Percentiles rank a stretch among this genome's conserved stretches.
Conservation (phyloP, 2,329 filamentous ascomycete species). For the Botrytis fragariae region DNA sequence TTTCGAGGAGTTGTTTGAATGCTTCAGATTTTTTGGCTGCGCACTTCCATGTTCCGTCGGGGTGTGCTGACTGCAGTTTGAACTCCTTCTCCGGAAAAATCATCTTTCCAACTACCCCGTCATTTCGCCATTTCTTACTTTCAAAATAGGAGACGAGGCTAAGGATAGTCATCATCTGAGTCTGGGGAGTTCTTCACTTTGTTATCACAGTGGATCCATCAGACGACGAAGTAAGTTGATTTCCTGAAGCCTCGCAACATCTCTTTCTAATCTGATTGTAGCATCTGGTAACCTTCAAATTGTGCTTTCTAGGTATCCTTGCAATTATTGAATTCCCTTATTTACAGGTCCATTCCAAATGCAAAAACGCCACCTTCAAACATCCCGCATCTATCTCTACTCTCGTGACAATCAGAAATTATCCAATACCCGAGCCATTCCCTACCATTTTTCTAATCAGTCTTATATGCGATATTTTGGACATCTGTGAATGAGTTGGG, state of each 20-base stretch:
- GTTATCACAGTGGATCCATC: background rate
- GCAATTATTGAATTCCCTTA: background rate
- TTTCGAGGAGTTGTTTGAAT: slow-evolving; percentile 11
- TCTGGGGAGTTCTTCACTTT: background rate
- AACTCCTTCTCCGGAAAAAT: background rate
- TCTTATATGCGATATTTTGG: background rate
- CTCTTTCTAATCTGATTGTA: background rate
- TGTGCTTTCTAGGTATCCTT: no score
- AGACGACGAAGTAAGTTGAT: background rate
- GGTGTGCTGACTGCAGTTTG: slow-evolving; percentile 9
- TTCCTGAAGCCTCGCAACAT: background rate
- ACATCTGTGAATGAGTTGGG: background rate
- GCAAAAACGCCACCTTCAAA: background rate
- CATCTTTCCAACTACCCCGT: background rate
- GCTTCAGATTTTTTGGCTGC: background rate
- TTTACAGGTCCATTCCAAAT: background rate
- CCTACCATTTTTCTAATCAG: background rate
- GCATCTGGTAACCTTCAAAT: background rate
- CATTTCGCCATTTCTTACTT: background rate
- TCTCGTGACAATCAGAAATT: background rate
- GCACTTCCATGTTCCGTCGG: background rate
- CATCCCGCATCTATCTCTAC: slow-evolving; percentile 1
- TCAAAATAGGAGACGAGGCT: background rate
- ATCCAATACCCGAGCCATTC: background rate
- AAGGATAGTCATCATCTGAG: background rate